Evolutionary conservation across 306 rosid genomes (phyloP), one percentile per base, ranked within the genome.

Genomic region (Biancaea sappan): DNA sequence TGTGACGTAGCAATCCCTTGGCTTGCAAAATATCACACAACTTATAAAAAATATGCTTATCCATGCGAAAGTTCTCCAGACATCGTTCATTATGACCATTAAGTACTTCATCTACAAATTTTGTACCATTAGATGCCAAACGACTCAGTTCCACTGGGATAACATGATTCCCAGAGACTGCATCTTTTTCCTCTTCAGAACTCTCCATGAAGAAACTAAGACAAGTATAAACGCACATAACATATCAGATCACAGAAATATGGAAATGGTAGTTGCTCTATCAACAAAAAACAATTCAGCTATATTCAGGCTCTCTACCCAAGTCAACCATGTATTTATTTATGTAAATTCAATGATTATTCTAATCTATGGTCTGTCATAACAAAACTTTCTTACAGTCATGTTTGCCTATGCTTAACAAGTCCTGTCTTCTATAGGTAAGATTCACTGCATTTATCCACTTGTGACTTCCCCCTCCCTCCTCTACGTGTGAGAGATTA

Each of bases 61-160:
- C 96, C 96, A 93, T 93, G 77, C 96, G 93, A 53, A 93, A 90
- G 61, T 89, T 88, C 28, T 93, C 95, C 61, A 80, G 51, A 77
- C 96, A 93, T 9, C 52, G 56, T 84, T 87, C 91, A 83, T 90
- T 90, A 35, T 69, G 80, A 69, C 91, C 96, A 38, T 83, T 83
- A 65, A 90, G 96, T 53, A 93, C 98, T 84, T 81, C 95, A 72
- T 93, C 98, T 31, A 93, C 85, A 64, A 93, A 93, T 73, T 93
- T 90, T n/a, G 75, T 74, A 59, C 93, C 93, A 73, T 70, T 86
- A 48, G 88, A 81, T 50, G 79, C 84, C 69, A 84, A 74, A 72
- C 78, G 90, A 75, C 77, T 78, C 35, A 77, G 83, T 69, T 88
- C 91, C 77, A 79, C 80, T 3, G 91, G 90, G 43, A 77, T 34